phyloP scores from a whole-genome alignment of 495 filamentous ascomycete genomes.

The Annulohypoxylon nitens region DNA sequence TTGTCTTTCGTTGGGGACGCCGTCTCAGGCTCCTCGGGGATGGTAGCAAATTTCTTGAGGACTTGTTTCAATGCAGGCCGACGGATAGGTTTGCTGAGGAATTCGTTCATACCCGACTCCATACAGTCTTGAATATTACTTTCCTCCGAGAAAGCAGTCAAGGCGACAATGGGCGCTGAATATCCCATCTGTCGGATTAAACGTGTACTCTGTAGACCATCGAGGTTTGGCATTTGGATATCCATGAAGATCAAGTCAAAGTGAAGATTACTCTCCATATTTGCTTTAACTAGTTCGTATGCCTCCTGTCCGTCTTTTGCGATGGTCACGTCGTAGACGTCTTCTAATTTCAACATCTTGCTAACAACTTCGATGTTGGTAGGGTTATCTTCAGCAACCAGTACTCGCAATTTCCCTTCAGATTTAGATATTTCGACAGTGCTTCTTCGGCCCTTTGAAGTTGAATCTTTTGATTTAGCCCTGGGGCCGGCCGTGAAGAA shows the following conservation, averaged over 20 bases:
- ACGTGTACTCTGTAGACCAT: constrained; percentile 88
- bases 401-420: constrained; percentile 76
- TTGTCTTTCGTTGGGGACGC: constrained; percentile 50
- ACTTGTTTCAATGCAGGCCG: constrained; percentile 87
- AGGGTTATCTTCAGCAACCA: constrained; percentile 95
- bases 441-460: constrained; percentile 57
- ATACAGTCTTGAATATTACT: constrained; percentile 88
- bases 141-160: constrained; percentile 92
- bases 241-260: constrained; percentile 96
- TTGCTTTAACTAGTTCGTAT: constrained; percentile 83
- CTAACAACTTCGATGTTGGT: constrained; percentile 94
- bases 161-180: constrained; percentile 87
- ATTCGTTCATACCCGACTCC: constrained; percentile 80
- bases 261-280: constrained; percentile 76
- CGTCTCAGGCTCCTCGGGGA: constrained; percentile 66
- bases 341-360: constrained; percentile 68
- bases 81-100: constrained; percentile 83
- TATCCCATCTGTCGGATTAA: constrained; percentile 90
- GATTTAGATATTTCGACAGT: constrained; percentile 64
- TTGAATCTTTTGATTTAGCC: constrained; percentile 28
- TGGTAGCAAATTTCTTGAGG: constrained; percentile 73
- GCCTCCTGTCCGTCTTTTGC: constrained; percentile 93
- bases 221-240: constrained; percentile 94
- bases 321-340: constrained; percentile 77
- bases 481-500: constrained; percentile 78